Percentiles rank a stretch among this genome's conserved stretches.
phyloP scores from a whole-genome alignment of 2,329 filamentous ascomycete species.

The Epichloe coenophiala region DNA sequence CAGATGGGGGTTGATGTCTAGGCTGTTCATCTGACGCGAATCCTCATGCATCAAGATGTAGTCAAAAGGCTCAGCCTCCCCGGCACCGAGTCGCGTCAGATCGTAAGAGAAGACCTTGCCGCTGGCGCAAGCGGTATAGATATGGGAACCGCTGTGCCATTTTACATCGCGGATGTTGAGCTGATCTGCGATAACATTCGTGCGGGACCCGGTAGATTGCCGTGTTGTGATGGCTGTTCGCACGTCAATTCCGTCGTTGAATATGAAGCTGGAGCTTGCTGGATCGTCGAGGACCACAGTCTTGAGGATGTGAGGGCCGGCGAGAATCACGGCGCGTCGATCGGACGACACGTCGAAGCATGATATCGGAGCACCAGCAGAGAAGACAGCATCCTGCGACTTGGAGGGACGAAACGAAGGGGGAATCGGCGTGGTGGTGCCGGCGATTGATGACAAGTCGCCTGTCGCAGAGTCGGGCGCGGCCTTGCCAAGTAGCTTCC shows the following conservation, averaged over 20 bases:
- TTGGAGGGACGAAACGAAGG: slow-evolving; percentile 35
- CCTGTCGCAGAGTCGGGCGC: slow-evolving; percentile 32
- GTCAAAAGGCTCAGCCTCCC: slow-evolving; percentile 32
- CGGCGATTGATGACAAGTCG: slow-evolving; percentile 30
- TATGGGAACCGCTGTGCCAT: slow-evolving; percentile 39
- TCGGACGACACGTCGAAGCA: slow-evolving; percentile 47
- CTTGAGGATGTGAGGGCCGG: slow-evolving; percentile 46
- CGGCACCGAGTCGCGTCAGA: slow-evolving; percentile 33
- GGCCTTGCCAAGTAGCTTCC: slow-evolving; percentile 44
- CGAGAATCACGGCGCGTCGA: slow-evolving; percentile 41
- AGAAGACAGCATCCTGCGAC: slow-evolving; percentile 42
- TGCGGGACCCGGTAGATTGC: slow-evolving; percentile 26
- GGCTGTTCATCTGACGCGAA: slow-evolving; percentile 47
- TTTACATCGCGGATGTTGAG: slow-evolving; percentile 51
- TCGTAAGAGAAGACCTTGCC: slow-evolving; percentile 55
- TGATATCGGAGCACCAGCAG: slow-evolving; percentile 37
- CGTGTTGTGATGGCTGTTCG: slow-evolving; percentile 41
- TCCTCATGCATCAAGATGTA: slow-evolving; percentile 47
- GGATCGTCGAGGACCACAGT: slow-evolving; percentile 41
- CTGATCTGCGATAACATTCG: slow-evolving; percentile 35
- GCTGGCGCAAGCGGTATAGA: slow-evolving; percentile 50
- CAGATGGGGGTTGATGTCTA: slow-evolving; percentile 49
- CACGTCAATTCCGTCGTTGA: slow-evolving; percentile 45
- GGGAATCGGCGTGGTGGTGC: slow-evolving; percentile 25
- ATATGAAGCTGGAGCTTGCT: slow-evolving; percentile 22